Evolutionary conservation across 2,329 filamentous ascomycete genomes (phyloP), one percentile per base, ranked within the genome.

Genomic region (Salinomyces thailandicus): DNA sequence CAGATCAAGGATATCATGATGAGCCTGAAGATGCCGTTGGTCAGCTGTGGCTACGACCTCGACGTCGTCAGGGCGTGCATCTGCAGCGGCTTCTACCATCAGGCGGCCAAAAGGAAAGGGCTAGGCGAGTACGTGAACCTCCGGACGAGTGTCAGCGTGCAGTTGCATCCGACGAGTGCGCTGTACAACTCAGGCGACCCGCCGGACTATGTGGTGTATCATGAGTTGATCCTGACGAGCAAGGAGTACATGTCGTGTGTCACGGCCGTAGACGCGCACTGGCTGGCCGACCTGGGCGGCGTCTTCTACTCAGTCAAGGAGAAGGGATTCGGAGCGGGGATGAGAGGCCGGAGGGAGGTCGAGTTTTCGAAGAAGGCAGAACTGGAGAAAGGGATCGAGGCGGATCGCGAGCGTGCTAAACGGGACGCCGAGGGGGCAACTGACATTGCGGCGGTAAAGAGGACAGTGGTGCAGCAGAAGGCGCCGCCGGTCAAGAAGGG

Each of bases 211-310:
- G 85, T 98, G 35, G 79, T 98, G 28, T 98, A 98, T 62, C 91
- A 98, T 67, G 91, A 98, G 62, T 75, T 98, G 40, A 94, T 98
- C 51, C 75, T 98, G 42, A 98, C 91, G 0, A 85, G 80, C 39
- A 95, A 94, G 58, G 91, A 96, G 58, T 98, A 96, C 66, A 95
- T 98, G 78, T 93, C 85, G 3, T 94, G 85, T 4, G 91, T 98
- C 7, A 98, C 91, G 4, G 77, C 85, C 1, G 91, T 98, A 1
- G 91, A 98, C 58, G 89, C 91, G 35, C 85, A 93, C 57, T 98
- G 91, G 91, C 75, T 98, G 27, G 91, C 91, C 5, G 91, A 98
- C 57, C 69, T 98, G 5, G 91, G 93, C 20, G 91, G 87, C 2
- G 91, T 98, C 0, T 98, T 98, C 61, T 98, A 96, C 62, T 91